Evolutionary conservation across 192 early-diverging fungal genomes (phyloP), one percentile per base, ranked within the genome.

Genomic region (Phycomyces nitens): DNA sequence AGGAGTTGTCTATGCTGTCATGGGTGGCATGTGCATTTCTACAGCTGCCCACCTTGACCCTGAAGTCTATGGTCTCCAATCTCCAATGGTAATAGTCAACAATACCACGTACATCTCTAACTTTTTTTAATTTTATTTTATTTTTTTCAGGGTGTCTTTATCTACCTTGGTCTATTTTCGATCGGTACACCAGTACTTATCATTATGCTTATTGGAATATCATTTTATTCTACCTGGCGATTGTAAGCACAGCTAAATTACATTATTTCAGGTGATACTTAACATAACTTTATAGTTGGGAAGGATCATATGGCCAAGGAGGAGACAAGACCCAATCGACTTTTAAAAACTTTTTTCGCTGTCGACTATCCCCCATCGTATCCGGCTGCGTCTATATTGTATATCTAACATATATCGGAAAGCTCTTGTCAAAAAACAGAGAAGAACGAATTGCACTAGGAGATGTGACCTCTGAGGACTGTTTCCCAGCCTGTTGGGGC

Each of bases 1-100:
- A 68, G 80, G 80, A 12, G 55, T 77, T 15, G 79, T 81, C 6
- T 81, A 81, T 53, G 72, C 70, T 7, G 56, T 81, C 56, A 70
- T 81, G 61, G 79, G 79, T 43, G 79, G 79, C 1, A 50, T 81
- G 59, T 65, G 64, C 22, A 65, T 65, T 49, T 29, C 64, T 11
- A 65, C 64, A 10, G 64, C 64, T 29, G 52, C 53, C 23, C 42
- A 65, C 23, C 40, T 65, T 18, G 24, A 53, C 10, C 34, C 23
- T 4, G 54, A 65, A 14, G 22, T 65, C 11, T 21, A 54, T n/a
- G 27, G 29, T 23, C n/a, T 38, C 11, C 52, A 65, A 27, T 65
- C 64, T 42, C 54, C 64, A 10, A 65, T 65, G 64, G 64, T 65
- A 54, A 26, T 38, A 22, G 22, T 16, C 38, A 24, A n/a, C 0